phyloP scores from a whole-genome alignment of 139 green algal species.

The Micractinium sp. region DNA sequence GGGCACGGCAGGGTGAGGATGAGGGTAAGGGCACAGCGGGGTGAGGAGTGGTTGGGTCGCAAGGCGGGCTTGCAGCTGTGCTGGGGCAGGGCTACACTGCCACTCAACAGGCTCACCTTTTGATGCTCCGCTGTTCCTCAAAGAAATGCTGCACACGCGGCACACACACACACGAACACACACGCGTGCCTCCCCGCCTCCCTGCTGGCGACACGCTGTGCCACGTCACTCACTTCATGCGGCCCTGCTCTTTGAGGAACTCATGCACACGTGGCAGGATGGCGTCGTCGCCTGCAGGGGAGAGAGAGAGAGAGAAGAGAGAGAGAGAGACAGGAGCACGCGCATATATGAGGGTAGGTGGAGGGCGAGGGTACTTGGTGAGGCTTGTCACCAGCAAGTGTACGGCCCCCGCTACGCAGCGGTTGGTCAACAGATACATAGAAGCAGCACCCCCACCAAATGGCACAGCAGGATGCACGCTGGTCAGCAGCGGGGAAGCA shows the following conservation, averaged over 20 bases:
- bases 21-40: not conserved
- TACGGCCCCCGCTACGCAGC: not conserved
- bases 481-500: no score
- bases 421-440: no score
- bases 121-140: not conserved
- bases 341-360: no score
- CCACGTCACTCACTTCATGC: constrained; percentile 76
- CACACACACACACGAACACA: no score
- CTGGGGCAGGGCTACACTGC: no score
- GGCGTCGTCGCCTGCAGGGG: constrained; percentile 57
- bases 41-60: not conserved
- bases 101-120: not conserved
- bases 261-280: constrained; percentile 51
- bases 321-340: not conserved
- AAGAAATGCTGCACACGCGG: no score
- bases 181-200: not conserved
- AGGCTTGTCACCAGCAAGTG: not conserved
- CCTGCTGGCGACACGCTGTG: not conserved
- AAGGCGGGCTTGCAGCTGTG: no score
- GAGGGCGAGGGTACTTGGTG: not conserved
- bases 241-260: constrained; percentile 74
- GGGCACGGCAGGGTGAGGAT: no score
- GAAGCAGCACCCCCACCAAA: no score
- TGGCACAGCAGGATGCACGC: no score
- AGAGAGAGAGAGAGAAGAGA: not conserved